Percentiles rank a stretch among this genome's conserved stretches.
phyloP scores from a whole-genome alignment of 2,329 filamentous ascomycete species.

The Neophaeococcomyces aloes region DNA sequence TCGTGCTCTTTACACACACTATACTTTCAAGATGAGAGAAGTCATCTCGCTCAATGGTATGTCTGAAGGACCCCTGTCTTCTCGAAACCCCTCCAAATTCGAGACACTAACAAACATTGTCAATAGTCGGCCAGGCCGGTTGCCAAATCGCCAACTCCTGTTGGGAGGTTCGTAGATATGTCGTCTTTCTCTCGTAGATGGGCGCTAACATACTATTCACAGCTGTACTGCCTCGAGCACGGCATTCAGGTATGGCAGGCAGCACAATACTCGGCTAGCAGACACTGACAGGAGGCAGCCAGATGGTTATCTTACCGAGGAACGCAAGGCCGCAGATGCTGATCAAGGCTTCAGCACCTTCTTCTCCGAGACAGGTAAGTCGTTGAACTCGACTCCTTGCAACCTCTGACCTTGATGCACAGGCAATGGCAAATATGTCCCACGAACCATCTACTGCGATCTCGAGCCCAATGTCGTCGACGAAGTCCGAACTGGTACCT shows the following conservation, averaged over 20 bases:
- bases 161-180: constrained; percentile 99
- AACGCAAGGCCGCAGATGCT: constrained; percentile 84
- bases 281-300: constrained; percentile 49
- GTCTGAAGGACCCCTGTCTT: constrained; percentile 26
- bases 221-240: constrained; percentile 99
- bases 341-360: constrained; percentile 99
- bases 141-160: constrained; percentile 99
- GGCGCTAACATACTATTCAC: constrained; percentile 23
- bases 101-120: constrained; percentile 4
- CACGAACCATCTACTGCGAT: constrained; percentile 98
- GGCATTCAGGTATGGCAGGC: constrained; percentile 75
- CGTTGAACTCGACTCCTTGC: constrained; percentile 13
- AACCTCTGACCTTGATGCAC: constrained; percentile 9
- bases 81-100: constrained; percentile 14
- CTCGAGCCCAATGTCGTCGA: constrained; percentile 99
- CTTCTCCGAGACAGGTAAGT: constrained; percentile 97
- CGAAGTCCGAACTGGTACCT: constrained; percentile 94
- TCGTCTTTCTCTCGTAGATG: too few species aligned
- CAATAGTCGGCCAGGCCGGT: constrained; percentile 94
- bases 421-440: constrained; percentile 99
- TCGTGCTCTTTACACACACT: constrained; percentile 1
- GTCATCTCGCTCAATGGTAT: constrained; percentile 98
- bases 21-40: constrained; percentile 72
- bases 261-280: constrained; percentile 12
- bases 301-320: constrained; percentile 96